Percentiles rank a stretch among this genome's conserved stretches.
These are phyloP conservation scores for Beverwykella pulmonaria DNA, from an alignment of 495 filamentous ascomycete species.

Conservation along the genomic window DNA sequence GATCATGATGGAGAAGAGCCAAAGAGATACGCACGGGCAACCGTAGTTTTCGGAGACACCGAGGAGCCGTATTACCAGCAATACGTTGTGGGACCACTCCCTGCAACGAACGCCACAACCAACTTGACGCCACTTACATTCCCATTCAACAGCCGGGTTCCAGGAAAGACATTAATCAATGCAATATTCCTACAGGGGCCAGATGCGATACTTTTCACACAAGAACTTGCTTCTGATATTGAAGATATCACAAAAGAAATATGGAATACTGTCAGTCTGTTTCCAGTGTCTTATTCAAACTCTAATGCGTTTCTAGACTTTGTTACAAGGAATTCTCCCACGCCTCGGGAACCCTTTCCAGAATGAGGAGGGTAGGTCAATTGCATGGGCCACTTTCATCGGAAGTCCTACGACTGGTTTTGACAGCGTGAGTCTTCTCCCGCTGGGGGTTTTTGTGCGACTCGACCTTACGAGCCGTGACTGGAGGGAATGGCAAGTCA, in stretches of 20 bases:
- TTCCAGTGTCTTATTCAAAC: neutral
- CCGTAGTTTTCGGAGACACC: constrained; percentile 48
- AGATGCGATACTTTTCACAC: constrained; percentile 39
- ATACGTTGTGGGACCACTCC: constrained; percentile 54
- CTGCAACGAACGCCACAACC: constrained; percentile 46
- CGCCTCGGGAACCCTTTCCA: constrained; percentile 25
- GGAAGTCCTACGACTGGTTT: constrained; percentile 43
- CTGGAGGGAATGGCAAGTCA: constrained; percentile 51
- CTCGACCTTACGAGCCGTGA: constrained; percentile 54
- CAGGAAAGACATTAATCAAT: constrained; percentile 8
- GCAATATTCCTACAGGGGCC: constrained; percentile 9
- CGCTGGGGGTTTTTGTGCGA: constrained; percentile 50
- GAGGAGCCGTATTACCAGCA: constrained; percentile 52
- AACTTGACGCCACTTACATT: constrained; percentile 50
- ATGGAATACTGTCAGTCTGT: constrained; percentile 41
- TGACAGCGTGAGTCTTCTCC: constrained; percentile 48
- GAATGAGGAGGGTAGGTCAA: constrained; percentile 50
- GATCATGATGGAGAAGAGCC: constrained; percentile 46
- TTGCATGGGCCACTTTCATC: constrained; percentile 52
- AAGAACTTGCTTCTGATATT: constrained; percentile 41
- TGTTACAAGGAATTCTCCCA: neutral
- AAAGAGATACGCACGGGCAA: constrained; percentile 53
- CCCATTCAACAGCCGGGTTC: constrained; percentile 44
- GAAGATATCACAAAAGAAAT: constrained; percentile 48
- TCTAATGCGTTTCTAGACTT: neutral